Base-by-base conservation (phyloP, 208 protist genomes). In the Crithidia bombi region DNA sequence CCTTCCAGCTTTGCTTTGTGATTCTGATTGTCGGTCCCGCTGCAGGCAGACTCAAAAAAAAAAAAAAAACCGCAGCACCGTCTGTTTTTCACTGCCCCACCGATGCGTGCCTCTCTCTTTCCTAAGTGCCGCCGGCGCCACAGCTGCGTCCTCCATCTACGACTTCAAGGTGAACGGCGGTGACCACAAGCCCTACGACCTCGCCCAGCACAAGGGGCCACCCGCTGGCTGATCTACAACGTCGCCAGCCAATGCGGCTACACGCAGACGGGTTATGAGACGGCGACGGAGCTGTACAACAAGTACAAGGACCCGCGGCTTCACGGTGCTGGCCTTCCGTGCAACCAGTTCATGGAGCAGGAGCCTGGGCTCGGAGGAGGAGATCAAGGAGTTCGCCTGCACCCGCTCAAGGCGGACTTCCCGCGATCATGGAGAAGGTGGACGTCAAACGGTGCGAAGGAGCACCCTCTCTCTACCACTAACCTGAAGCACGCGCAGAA, bases 211-310 rank as follows among this genome's bases (percentile, higher is more conserved):
- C 82, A 93, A 86, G 75, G 93, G n/a, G 92, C 14, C 81, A 95
- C 65, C 90, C 91, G 11, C 76, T 98, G 39, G n/a, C 74, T 98
- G 35, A 94, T 98, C 62, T 91, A 91, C 75, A 98, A 98, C 61
- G 93, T 98, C 26, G 95, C 95, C 28, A 95, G 83, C 66, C 83
- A 93, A 69, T 98, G 95, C 68, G 93, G 91, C 47, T 97, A 90
- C 76, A 91, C 95, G 19, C 81, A 95, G 58, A 69, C 78, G 30
- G 87, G 88, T 28, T 97, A 97, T 71, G 79, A 92, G 61, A 85
- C 84, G 50, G 82, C 87, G 28, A 83, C 79, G 51, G 41, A 44
- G 63, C 90, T 98, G 23, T 94, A 96, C 81, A 85, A 90, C 57
- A 91, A 90, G 78, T 97, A 95, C 85, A 89, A 92, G 63, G 63